phyloP scores from a whole-genome alignment of 2,329 filamentous ascomycete species.

The Fusarium sp. region DNA sequence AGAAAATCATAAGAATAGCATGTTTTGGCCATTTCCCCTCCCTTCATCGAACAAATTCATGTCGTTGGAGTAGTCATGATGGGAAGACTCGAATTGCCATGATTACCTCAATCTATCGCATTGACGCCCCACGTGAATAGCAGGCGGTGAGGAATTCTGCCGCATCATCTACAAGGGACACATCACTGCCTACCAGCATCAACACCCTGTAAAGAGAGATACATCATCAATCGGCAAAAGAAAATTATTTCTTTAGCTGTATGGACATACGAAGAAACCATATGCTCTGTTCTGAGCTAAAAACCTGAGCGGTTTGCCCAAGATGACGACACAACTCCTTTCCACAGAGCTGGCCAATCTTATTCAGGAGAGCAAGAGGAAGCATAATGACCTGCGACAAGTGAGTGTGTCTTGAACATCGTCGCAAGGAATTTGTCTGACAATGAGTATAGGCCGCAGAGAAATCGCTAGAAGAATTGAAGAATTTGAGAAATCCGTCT shows the following conservation, averaged over 20 bases:
- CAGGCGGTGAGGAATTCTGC: slow-evolving; percentile 48
- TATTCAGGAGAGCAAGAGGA: slow-evolving; percentile 95
- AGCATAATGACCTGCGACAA: slow-evolving; percentile 89
- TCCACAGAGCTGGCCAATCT: slow-evolving; percentile 89
- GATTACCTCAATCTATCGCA: slow-evolving; percentile 9
- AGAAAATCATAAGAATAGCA: too few species aligned
- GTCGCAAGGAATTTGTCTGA: not conserved
- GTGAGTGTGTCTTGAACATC: slow-evolving; percentile 57
- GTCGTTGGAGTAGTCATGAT: slow-evolving; percentile 14
- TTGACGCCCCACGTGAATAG: slow-evolving; percentile 41
- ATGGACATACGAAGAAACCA: slow-evolving; percentile 43
- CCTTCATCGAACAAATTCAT: not conserved
- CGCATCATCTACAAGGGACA: slow-evolving; percentile 48
- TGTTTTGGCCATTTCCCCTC: too few species aligned
- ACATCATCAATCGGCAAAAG: slow-evolving; percentile 30
- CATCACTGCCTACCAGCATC: slow-evolving; percentile 44
- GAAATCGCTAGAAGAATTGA: slow-evolving; percentile 91
- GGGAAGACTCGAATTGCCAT: slow-evolving; percentile 2
- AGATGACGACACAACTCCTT: slow-evolving; percentile 92
- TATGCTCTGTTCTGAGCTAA: slow-evolving; percentile 45
- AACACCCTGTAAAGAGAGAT: slow-evolving; percentile 28
- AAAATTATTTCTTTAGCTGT: slow-evolving; percentile 35
- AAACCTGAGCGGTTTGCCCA: slow-evolving; percentile 49
- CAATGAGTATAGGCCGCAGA: slow-evolving; percentile 77
- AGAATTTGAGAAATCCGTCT: slow-evolving; percentile 55